phyloP scores from a whole-genome alignment of 2,329 filamentous ascomycete species.

The Cytospora mali region DNA sequence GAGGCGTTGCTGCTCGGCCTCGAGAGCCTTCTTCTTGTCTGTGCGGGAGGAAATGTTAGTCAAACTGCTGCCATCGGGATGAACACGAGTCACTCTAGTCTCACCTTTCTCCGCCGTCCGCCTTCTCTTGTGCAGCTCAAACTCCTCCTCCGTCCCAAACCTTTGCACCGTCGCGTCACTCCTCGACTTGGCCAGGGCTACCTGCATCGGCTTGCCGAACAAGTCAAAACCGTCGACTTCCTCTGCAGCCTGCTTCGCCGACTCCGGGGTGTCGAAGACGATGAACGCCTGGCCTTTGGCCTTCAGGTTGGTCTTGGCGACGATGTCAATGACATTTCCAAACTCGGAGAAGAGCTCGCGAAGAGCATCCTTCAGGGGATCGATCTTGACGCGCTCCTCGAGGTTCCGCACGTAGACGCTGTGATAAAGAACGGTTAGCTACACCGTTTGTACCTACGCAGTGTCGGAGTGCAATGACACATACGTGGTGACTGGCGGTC shows the following conservation, averaged over 20 bases:
- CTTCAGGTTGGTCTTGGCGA: conserved; percentile 77
- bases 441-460: conserved; percentile 37
- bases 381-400: conserved; percentile 87
- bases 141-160: conserved; percentile 74
- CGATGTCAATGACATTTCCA: conserved; percentile 75
- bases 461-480: conserved; percentile 75
- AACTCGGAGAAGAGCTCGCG: conserved; percentile 84
- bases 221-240: conserved; percentile 91
- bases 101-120: conserved; percentile 88
- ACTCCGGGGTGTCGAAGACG: conserved; percentile 81
- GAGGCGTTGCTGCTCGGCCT: conserved; percentile 75
- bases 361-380: conserved; percentile 73
- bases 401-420: conserved; percentile 80
- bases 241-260: conserved; percentile 80
- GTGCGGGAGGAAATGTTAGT: conserved; percentile 8
- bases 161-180: conserved; percentile 86
- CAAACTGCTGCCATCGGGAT: neutral
- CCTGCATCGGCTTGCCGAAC: conserved; percentile 85
- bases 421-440: conserved; percentile 41
- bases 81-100: conserved; percentile 25
- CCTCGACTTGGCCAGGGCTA: conserved; percentile 78
- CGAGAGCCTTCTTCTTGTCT: conserved; percentile 79
- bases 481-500: conserved; percentile 64
- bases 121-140: conserved; percentile 83
- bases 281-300: conserved; percentile 96